Evolutionary conservation across 805 yeast species (phyloP), one percentile per base, ranked within the genome.

Genomic region (Saccharomyces kudriavzevii): DNA sequence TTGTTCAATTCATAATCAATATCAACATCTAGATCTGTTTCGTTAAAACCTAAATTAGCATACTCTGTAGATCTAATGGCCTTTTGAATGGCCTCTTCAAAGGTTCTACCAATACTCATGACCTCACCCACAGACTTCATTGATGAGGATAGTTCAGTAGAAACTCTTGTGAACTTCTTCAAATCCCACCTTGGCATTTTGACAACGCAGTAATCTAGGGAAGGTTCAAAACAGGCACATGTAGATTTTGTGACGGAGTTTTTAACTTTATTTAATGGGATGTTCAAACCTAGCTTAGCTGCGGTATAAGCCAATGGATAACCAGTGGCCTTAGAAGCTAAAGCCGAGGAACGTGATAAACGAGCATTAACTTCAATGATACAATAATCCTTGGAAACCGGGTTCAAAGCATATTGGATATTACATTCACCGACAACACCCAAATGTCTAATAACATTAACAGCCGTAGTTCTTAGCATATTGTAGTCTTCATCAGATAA

Each of bases 391-490:
- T 88, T 85, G 56, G 95, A 85, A 74, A 84, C 81, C 56, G 99
- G 98, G 69, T 92, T 87, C 69, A 92, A 79, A 51, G 98, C 97
- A 69, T 92, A 92, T 74, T 92, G 99, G 66, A 92, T 89, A 77
- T 92, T 92, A 80, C 99, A 92, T 77, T 92, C 99, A 78, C 99
- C 99, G 69, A 92, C 98, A 69, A 92, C 99, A 66, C 98, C 98
- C 66, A 92, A 78, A 70, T 92, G 99, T 73, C 98, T 85, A 63
- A 92, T 94, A 58, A 92, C 96, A 60, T 92, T 94, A 62, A 94
- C 94, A 48, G 99, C 99, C 48, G 99, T 89, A 50, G 97, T 87
- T 77, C 99, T 84, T 69, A 92, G 80, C 98, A 94, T 94, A 76
- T 92, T 89, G 77, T 91, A 92, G 67, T 92, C 99, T 70, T 89